These are phyloP conservation scores for Jamesozyma spencerorum DNA, from an alignment of 805 yeast species.

Conservation along the genomic window DNA sequence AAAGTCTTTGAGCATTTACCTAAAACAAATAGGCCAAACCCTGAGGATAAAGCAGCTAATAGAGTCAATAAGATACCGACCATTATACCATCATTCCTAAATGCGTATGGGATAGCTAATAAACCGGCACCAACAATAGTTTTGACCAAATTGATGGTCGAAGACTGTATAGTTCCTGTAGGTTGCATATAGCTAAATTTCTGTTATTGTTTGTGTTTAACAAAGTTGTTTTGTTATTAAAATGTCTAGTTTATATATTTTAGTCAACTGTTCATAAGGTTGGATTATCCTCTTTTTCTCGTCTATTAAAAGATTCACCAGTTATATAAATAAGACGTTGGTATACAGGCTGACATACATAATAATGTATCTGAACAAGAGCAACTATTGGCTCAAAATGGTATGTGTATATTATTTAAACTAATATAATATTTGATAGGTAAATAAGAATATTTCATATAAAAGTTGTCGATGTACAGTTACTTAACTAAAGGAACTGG, in stretches of 20 bases:
- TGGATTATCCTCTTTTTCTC: no score
- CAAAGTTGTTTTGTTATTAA: no score
- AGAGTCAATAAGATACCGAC: slow-evolving; percentile 48
- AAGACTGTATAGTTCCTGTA: slow-evolving; percentile 46
- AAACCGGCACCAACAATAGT: slow-evolving; percentile 75
- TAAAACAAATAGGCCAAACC: slow-evolving; percentile 58
- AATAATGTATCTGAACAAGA: background rate
- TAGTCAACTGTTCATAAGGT: no score
- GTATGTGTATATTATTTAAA: no score
- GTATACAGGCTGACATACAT: background rate
- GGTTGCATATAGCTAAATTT: slow-evolving; percentile 11
- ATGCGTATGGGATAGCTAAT: slow-evolving; percentile 63
- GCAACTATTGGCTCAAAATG: no score
- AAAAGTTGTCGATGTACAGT: no score
- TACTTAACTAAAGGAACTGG: slow-evolving; percentile 27
- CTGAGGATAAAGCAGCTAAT: slow-evolving; percentile 56
- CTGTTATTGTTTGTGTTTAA: no score
- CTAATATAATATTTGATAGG: no score
- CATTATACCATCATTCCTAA: slow-evolving; percentile 54
- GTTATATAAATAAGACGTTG: background rate
- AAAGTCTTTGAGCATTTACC: slow-evolving; percentile 48
- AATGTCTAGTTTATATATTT: no score
- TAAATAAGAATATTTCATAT: no score
- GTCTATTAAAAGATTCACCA: no score
- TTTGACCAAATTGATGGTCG: slow-evolving; percentile 58